Evolutionary conservation across 2,329 filamentous ascomycete species (phyloP), one percentile per base, ranked within the genome.

Genomic region (Leptographium radiaticola): DNA sequence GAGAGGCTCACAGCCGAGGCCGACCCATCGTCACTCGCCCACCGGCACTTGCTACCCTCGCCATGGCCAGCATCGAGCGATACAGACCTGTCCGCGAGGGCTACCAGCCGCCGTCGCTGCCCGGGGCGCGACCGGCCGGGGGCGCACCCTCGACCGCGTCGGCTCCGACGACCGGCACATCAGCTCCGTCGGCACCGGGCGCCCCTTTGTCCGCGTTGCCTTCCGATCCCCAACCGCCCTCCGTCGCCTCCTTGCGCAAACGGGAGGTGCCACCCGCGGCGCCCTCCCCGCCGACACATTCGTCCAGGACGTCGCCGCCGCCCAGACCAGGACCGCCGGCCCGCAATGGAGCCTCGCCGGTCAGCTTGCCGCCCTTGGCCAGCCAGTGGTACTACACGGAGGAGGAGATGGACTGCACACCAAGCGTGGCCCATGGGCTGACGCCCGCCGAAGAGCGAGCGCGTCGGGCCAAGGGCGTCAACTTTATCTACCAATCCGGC

Each of bases 401-500:
- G 47, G 83, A 88, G 49, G 93, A 98, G 70, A 77, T 95, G 31
- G 71, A 80, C 52, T 87, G 85, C 64, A 86, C 89, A 8, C 93
- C 93, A 0, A 93, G 88, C 52, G 83, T 94, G 56, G 70, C 89
- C 15, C 87, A 95, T 60, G 91, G 91, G 25, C 80, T 97, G 65
- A 68, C 81, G 10, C 76, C 83, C 4, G 79, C 83, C 34, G 84
- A 93, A 64, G 93, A 97, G 71, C 78, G 88, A 58, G 77, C 86
- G 59, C 77, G 87, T 55, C 81, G 93, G 54, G 85, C 87, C 57
- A 97, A 97, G 67, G 91, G 93, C 48, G 85, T 96, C 65, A 95
- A 95, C 67, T 98, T 98, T 70, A 95, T 98, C 63, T 84, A 89
- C 58, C 90, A 96, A 68, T 89, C 91, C 46, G 93, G 91, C 59